Evolutionary conservation across 1,284 basidiomycete genomes (phyloP).

Genomic region (Rugiboletus extremiorientalis): DNA sequence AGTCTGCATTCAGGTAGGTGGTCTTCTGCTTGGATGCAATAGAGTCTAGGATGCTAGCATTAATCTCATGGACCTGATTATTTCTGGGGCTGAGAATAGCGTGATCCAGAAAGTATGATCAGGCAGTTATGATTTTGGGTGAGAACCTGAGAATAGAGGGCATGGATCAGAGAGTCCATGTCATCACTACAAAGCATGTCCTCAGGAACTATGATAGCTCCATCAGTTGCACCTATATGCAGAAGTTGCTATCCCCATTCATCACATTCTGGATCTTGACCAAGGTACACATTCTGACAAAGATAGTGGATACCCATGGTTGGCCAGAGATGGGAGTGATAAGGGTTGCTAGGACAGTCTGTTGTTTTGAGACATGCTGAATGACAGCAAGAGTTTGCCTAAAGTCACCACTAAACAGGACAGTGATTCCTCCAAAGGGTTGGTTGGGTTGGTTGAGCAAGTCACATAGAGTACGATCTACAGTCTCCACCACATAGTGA

Average conservation of each 20-base stretch:
- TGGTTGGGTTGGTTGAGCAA: too few relatives aligned
- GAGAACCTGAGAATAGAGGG: conserved; percentile 1
- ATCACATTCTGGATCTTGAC: conserved; percentile 20
- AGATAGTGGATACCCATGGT: conserved; percentile 31
- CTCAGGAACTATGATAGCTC: conserved; percentile 26
- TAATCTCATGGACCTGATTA: conserved; percentile 11
- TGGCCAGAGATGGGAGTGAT: conserved; percentile 38
- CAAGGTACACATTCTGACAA: conserved; percentile 40
- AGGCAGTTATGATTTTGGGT: neutral
- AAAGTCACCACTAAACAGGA: too few relatives aligned
- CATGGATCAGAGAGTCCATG: conserved; percentile 20
- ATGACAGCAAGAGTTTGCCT: too few relatives aligned
- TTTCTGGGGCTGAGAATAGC: conserved; percentile 12
- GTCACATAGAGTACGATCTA: conserved; percentile 34
- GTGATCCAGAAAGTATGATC: conserved; percentile 13
- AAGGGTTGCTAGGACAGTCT: conserved; percentile 38
- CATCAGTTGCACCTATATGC: conserved; percentile 37
- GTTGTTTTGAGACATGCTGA: conserved; percentile 15
- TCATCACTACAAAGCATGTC: conserved; percentile 24
- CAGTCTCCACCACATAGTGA: conserved; percentile 31
- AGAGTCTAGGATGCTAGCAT: conserved; percentile 3
- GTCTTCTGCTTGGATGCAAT: neutral
- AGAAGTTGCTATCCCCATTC: conserved; percentile 42
- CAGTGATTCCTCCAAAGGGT: too few relatives aligned
- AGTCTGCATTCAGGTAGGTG: conserved; percentile 1